A percentile compares a stretch with the other conserved stretches of the same genome.
These are phyloP conservation scores for Ascosphaera aggregata DNA, from an alignment of 2,329 filamentous ascomycete species.

Conservation along the genomic window DNA sequence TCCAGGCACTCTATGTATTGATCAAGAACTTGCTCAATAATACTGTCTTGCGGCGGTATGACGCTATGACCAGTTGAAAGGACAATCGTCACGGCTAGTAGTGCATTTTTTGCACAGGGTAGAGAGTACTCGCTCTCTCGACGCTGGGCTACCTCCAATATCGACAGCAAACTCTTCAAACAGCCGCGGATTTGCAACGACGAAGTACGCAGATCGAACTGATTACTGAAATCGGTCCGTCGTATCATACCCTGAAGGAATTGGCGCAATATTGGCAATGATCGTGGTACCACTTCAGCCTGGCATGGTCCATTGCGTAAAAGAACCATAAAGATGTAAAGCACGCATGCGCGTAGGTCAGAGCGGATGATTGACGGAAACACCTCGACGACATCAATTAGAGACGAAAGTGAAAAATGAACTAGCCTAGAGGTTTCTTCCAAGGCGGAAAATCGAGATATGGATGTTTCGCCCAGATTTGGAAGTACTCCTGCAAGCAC, in stretches of 20 bases:
- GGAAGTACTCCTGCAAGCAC: constrained; percentile 75
- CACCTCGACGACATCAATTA: constrained; percentile 85
- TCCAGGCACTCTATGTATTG: constrained; percentile 66
- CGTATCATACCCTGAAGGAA: constrained; percentile 57
- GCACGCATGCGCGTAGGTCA: constrained; percentile 84
- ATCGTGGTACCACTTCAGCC: constrained; percentile 66
- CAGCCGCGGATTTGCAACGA: constrained; percentile 60
- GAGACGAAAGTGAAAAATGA: constrained; percentile 55
- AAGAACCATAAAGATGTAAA: constrained; percentile 90
- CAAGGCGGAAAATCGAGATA: constrained; percentile 52
- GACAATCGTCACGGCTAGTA: constrained; percentile 71
- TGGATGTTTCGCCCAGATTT: constrained; percentile 32
- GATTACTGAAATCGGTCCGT: constrained; percentile 7
- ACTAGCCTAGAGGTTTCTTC: constrained; percentile 72
- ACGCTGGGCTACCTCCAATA: constrained; percentile 28
- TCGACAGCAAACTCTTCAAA: constrained; percentile 58
- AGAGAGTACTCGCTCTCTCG: constrained; percentile 46
- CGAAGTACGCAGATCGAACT: constrained; percentile 22
- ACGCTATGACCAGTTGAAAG: constrained; percentile 58
- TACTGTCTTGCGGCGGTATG: constrained; percentile 49
- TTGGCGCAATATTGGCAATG: constrained; percentile 73
- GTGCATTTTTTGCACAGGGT: constrained; percentile 74
- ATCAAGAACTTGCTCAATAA: constrained; percentile 51
- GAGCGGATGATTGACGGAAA: constrained; percentile 94
- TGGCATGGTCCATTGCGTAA: constrained; percentile 74